Evolutionary conservation across 164 flowering plant genomes (phyloP), one percentile per base, ranked within the genome.

Genomic region (Sedum album): DNA sequence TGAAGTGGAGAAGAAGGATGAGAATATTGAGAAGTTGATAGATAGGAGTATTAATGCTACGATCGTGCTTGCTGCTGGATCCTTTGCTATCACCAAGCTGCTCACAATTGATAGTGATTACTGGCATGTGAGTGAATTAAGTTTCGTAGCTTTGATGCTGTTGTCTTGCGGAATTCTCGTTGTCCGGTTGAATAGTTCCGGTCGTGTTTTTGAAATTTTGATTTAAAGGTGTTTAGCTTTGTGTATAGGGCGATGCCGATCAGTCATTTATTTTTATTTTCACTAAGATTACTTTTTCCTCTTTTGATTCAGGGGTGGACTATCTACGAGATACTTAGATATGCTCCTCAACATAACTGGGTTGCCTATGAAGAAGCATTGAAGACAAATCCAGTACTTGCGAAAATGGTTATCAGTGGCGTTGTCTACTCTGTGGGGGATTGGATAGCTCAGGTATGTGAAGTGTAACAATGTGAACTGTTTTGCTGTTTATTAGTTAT

Each of bases 401-500:
- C 97, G 30, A 90, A 87, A 76, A 85, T 90, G 94, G 72, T 84
- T 74, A 90, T 90, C 21, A 90, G 92, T 73, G 92, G 97, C 35
- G 71, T 84, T 31, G 97, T 91, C n/a, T 88, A 91, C 72, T 79
- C 88, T 28, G 2, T 91, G 33, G 94, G 97, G 39, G 97, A 91
- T 80, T 91, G 97, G 95, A 91, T 91, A 78, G 93, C 95, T 42
- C 91, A 91, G 76, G 94, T 86, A 69, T 17, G 83, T 63, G n/a
- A 33, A 33, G 30, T 31, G 15, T 61, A 33, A 18, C 13, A 31
- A 15, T 30, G 31, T 28, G 33, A 3, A 57, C 13, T 10, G 17
- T 2, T 57, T 28, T 57, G 4, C 4, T 28, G 62, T 13, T 57
- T 33, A 26, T 28, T 20, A 13, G 0, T 28, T 57, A 23, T 5